phyloP scores from a whole-genome alignment of 1,284 basidiomycete genomes.

The Mycosarcoma mackinlayi region DNA sequence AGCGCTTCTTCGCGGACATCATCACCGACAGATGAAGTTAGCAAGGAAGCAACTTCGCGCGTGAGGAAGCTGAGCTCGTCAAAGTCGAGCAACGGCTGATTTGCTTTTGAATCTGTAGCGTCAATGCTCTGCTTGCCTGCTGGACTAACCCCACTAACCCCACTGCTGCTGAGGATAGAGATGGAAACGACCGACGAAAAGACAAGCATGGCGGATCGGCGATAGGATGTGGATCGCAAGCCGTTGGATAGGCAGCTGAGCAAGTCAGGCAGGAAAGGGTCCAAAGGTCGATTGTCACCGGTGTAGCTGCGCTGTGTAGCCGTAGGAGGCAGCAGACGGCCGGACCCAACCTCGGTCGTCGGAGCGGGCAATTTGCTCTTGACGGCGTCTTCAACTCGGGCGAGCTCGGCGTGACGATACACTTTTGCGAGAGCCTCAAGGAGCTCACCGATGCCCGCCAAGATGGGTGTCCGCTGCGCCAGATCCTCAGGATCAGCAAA shows the following conservation, averaged over 20 bases:
- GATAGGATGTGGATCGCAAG: conserved; percentile 43
- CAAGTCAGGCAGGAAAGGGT: conserved; percentile 52
- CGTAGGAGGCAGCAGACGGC: conserved; percentile 23
- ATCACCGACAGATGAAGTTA: conserved; percentile 74
- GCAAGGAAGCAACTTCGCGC: conserved; percentile 77
- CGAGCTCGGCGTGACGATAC: conserved; percentile 34
- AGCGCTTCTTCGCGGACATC: conserved; percentile 70
- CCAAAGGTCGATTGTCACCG: conserved; percentile 54
- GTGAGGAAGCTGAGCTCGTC: conserved; percentile 84
- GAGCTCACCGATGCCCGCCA: conserved; percentile 69
- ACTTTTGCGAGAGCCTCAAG: conserved; percentile 54
- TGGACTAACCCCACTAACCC: too few relatives aligned
- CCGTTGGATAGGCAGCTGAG: conserved; percentile 57
- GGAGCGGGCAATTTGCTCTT: background rate
- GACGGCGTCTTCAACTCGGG: conserved; percentile 8
- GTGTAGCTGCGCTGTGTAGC: conserved; percentile 45
- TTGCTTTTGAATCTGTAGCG: background rate
- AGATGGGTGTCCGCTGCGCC: conserved; percentile 78
- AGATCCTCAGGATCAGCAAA: conserved; percentile 83
- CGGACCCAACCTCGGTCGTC: conserved; percentile 20
- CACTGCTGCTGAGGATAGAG: conserved; percentile 39
- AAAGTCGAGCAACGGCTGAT: conserved; percentile 73
- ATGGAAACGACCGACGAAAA: conserved; percentile 53
- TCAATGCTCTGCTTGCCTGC: background rate
- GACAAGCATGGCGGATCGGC: conserved; percentile 53